A percentile compares a stretch with the other conserved stretches of the same genome.
Conservation (phyloP, 2,329 filamentous ascomycete species). For the Bipolaris sorokiniana region DNA sequence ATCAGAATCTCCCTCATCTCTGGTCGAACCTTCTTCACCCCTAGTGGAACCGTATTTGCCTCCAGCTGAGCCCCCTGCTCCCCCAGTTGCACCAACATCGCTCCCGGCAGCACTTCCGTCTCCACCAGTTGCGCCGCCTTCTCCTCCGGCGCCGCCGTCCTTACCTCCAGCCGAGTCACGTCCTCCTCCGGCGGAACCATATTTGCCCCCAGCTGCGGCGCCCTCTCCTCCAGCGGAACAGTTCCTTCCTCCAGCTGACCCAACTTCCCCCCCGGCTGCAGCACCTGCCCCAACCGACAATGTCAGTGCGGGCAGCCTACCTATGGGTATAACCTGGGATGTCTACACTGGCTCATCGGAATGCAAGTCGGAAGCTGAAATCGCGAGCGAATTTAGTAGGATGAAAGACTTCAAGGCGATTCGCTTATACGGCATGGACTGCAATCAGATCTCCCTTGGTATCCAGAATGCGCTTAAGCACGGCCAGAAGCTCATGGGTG, state of each 20-base stretch:
- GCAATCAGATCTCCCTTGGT: constrained; percentile 71
- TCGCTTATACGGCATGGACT: constrained; percentile 82
- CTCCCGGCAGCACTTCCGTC: too few species aligned
- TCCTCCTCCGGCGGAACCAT: neutral
- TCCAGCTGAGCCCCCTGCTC: too few species aligned
- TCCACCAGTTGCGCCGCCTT: too few species aligned
- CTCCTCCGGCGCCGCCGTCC: neutral
- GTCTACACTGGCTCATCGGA: constrained; percentile 30
- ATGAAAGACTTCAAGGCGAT: constrained; percentile 67
- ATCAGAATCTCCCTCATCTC: constrained; percentile 8
- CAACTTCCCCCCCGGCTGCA: neutral
- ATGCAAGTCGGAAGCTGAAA: constrained; percentile 71
- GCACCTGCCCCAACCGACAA: constrained; percentile 9
- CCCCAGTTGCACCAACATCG: too few species aligned
- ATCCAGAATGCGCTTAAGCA: constrained; percentile 67
- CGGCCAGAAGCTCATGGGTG: constrained; percentile 74
- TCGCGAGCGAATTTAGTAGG: constrained; percentile 68
- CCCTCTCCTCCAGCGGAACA: neutral
- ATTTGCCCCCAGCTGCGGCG: neutral
- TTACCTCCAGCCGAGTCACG: neutral
- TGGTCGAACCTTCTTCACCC: neutral
- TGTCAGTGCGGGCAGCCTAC: constrained; percentile 18
- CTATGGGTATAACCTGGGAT: constrained; percentile 45
- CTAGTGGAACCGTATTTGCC: neutral
- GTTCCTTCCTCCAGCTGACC: neutral